Base-by-base conservation (phyloP, 2,329 filamentous ascomycete species). In the Xylaria sp. region DNA sequence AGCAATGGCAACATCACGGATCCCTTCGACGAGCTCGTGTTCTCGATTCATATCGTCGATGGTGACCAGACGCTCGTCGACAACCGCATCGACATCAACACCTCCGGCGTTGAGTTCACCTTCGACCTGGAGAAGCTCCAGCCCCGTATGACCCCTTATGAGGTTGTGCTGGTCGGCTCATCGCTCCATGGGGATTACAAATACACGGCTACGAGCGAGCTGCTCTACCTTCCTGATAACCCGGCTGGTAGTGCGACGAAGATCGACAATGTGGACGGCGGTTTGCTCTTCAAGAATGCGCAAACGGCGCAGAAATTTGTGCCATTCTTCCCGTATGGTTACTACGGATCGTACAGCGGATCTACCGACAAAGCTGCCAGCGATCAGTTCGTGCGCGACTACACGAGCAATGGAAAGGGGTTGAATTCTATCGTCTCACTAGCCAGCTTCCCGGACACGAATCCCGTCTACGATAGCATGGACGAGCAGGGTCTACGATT, bases 371-470 rank as follows among this genome's bases (percentile, higher is more conserved):
- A 66, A 13, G 56, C 63, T 0, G 67, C 64, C 4, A 60, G 61
- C 13, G 61, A 68, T 2, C 68, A 58, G 10, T 80, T 79, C 62
- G 74, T 80, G 39, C 71, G 69, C 59, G 69, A 72, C 35, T 75
- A 76, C 63, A 70, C 73, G 53, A 72, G 70, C n/a, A 58, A 67
- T 3, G 66, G 67, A 1, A 69, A 72, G 11, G 77, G 78, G 1
- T 70, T 80, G 35, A 81, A 78, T 53, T 75, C 74, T 35, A 78
- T 81, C 66, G 73, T 76, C 13, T 74, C 77, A 1, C 70, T 80
- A 23, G 74, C 75, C 0, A 75, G 71, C 16, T 76, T 75, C 57
- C 68, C 69, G 19, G 72, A 75, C 57, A 74, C 74, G 18, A 69
- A 71, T 13, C 63, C 69, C 3, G 71, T 74, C 7, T 76, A 78